Evolutionary conservation across 148 eudicot genomes (phyloP).

Genomic region (Chenopodium album): DNA sequence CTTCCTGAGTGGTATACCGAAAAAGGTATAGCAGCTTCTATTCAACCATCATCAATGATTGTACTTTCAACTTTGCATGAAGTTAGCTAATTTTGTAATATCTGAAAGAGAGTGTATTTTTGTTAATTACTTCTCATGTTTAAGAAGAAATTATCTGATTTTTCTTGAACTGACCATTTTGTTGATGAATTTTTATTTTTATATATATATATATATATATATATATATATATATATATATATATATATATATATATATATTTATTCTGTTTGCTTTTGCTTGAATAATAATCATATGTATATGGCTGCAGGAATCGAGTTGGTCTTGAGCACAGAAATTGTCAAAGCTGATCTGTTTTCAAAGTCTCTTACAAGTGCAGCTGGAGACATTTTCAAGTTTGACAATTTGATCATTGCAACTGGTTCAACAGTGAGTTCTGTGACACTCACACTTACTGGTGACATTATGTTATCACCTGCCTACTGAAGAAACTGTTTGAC

Average conservation of each 20-base stretch:
- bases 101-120: background rate
- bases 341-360: conserved; percentile 76
- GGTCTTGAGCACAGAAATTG: conserved; percentile 81
- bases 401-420: conserved; percentile 75
- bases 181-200: background rate
- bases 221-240: too few relatives aligned
- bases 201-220: too few relatives aligned
- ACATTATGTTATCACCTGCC: background rate
- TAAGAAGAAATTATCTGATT: background rate
- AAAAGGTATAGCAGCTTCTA: conserved; percentile 55
- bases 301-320: conserved; percentile 66
- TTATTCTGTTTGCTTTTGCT: background rate
- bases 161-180: background rate
- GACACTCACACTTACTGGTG: background rate
- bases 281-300: background rate
- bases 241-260: too few relatives aligned
- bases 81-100: background rate
- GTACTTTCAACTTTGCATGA: background rate
- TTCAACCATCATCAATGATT: background rate
- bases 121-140: background rate
- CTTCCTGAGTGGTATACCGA: conserved; percentile 93
- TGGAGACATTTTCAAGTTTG: conserved; percentile 65
- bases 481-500: conserved; percentile 9
- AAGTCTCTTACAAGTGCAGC: conserved; percentile 82
- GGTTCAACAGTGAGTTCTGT: conserved; percentile 74